phyloP scores from a whole-genome alignment of 352 stramenopile genomes.

The Pythium aristosporum region DNA sequence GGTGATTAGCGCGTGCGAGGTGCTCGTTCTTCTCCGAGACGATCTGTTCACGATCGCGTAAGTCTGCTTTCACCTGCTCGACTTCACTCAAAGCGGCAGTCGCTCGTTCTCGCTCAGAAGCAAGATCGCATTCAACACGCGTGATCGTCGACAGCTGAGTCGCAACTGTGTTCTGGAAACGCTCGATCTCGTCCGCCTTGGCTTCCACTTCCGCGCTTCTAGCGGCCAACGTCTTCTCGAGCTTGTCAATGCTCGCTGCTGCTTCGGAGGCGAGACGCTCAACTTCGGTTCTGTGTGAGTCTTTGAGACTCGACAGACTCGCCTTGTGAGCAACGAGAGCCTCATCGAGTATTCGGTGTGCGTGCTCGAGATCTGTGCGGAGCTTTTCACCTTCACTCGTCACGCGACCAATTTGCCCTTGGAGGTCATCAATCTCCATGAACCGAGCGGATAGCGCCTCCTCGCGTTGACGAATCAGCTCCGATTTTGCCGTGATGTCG shows the following conservation, averaged over 20 bases:
- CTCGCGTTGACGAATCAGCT: conserved; percentile 11
- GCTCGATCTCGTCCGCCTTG: conserved; percentile 8
- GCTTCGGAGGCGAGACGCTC: conserved; percentile 1
- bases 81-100: not conserved
- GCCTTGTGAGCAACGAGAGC: not conserved
- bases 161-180: not conserved
- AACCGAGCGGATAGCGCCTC: not conserved
- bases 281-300: conserved; percentile 4
- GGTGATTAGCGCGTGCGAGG: not conserved
- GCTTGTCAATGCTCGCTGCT: not conserved
- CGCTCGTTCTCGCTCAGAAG: not conserved
- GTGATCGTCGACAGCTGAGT: not conserved
- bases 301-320: not conserved
- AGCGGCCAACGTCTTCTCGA: conserved; percentile 1
- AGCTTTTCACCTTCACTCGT: not conserved
- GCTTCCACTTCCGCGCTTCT: not conserved
- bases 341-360: not conserved
- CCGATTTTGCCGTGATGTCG: not conserved
- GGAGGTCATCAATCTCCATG: not conserved
- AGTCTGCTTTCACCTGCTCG: not conserved
- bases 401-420: not conserved
- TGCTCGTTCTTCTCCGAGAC: conserved; percentile 13
- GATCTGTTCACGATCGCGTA: conserved; percentile 6
- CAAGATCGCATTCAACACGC: not conserved
- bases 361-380: not conserved